phyloP scores from a whole-genome alignment of 257 asterid genomes.

The Coffea canephora region DNA sequence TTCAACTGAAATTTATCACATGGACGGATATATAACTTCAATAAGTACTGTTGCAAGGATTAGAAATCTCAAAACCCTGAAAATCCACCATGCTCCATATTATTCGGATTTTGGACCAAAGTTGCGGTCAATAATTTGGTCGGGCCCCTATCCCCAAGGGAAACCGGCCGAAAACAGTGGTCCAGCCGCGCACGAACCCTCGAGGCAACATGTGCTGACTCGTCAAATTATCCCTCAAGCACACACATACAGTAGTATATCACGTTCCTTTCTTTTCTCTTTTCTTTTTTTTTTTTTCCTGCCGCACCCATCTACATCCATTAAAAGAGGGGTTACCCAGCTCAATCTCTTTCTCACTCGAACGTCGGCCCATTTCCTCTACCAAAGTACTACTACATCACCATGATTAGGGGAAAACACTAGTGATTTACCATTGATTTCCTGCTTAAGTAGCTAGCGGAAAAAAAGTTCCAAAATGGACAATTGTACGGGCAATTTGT shows the following conservation, averaged over 20 bases:
- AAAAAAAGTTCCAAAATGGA: constrained; percentile 15
- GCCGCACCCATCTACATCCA: neutral
- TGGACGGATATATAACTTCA: too few species aligned
- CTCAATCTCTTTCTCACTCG: neutral
- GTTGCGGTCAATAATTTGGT: neutral
- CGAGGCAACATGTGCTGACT: constrained; percentile 22
- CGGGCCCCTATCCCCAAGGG: neutral
- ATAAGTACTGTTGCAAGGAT: too few species aligned
- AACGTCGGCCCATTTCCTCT: neutral
- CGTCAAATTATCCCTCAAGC: neutral
- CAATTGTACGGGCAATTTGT: constrained; percentile 31
- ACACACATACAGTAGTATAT: neutral
- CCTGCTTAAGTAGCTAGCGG: neutral
- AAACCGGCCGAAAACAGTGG: neutral
- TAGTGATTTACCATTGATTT: neutral
- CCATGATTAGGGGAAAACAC: neutral
- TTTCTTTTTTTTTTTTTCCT: neutral
- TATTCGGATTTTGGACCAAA: neutral
- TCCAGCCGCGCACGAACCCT: constrained; percentile 8
- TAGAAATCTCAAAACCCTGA: too few species aligned
- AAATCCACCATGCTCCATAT: neutral
- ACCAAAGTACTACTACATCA: neutral
- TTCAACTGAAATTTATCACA: too few species aligned
- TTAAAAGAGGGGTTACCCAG: too few species aligned
- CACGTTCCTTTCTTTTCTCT: too few species aligned